Evolutionary conservation across 2,329 filamentous ascomycete species (phyloP).

Genomic region (Ascochyta rabiei): DNA sequence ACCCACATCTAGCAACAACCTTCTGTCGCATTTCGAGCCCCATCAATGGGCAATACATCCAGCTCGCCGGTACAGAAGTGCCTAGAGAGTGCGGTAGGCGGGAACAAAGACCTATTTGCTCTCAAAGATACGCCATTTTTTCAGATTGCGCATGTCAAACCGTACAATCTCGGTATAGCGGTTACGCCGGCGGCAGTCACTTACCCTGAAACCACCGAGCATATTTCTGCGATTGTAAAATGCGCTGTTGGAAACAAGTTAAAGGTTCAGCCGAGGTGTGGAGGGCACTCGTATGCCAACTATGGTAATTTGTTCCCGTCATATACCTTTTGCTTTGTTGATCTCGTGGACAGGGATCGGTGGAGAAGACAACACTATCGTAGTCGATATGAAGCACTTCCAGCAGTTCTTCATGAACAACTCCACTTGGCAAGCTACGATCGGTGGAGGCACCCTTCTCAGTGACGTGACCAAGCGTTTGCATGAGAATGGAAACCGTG

Average conservation of each 20-base stretch:
- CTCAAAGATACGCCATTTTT: constrained; percentile 34
- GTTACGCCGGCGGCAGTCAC: constrained; percentile 61
- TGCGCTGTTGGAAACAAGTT: constrained; percentile 60
- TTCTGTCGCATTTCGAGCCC: not conserved
- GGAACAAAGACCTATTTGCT: constrained; percentile 31
- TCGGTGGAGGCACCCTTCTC: constrained; percentile 59
- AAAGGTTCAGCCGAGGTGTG: constrained; percentile 66
- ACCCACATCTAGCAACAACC: not conserved
- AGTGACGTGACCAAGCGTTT: constrained; percentile 45
- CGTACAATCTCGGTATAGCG: constrained; percentile 46
- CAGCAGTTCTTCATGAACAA: constrained; percentile 54
- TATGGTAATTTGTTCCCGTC: constrained; percentile 36
- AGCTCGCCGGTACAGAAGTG: constrained; percentile 39
- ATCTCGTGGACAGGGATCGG: constrained; percentile 47
- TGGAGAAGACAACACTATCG: constrained; percentile 54
- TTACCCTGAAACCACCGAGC: constrained; percentile 58
- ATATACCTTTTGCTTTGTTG: not conserved
- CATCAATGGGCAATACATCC: constrained; percentile 38
- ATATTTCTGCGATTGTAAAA: constrained; percentile 63
- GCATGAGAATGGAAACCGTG: constrained; percentile 46
- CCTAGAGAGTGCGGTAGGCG: constrained; percentile 36
- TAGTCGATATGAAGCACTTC: constrained; percentile 58
- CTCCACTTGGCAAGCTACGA: constrained; percentile 51
- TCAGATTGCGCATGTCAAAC: constrained; percentile 41
- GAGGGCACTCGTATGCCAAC: constrained; percentile 67